These are phyloP conservation scores for Xylaria palmicola DNA, from an alignment of 495 filamentous ascomycete genomes.

Conservation along the genomic window DNA sequence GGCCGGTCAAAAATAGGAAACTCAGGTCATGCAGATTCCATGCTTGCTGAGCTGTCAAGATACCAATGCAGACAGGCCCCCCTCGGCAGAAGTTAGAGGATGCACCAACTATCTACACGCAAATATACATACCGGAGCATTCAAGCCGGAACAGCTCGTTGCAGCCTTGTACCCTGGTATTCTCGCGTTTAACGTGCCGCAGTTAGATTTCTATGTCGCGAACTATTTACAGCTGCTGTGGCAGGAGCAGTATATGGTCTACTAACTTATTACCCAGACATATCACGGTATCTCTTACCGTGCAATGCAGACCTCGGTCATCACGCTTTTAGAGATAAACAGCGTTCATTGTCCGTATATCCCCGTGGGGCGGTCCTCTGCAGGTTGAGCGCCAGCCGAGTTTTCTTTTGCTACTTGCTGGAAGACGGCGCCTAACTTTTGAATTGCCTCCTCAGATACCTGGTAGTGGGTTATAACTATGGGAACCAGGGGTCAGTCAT, in stretches of 20 bases:
- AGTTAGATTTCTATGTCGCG: neutral
- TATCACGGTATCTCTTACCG: neutral
- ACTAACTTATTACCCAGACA: neutral
- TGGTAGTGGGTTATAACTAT: conserved; percentile 63
- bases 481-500: neutral
- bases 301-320: neutral
- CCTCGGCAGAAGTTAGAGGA: neutral
- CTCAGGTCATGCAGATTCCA: neutral
- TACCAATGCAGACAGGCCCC: neutral
- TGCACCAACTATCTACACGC: neutral
- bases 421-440: conserved; percentile 45
- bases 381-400: neutral
- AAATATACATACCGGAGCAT: neutral
- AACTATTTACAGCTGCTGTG: neutral
- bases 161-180: neutral
- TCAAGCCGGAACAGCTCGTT: neutral
- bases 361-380: neutral
- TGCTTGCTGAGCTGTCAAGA: neutral
- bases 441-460: conserved; percentile 54
- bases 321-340: neutral
- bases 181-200: neutral
- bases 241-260: neutral
- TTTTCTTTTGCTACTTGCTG: conserved; percentile 33
- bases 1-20: neutral
- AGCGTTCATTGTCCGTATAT: conserved; percentile 12